Conservation (phyloP, 176 grass and related monocot genomes). For the Metroxylon sagu region DNA sequence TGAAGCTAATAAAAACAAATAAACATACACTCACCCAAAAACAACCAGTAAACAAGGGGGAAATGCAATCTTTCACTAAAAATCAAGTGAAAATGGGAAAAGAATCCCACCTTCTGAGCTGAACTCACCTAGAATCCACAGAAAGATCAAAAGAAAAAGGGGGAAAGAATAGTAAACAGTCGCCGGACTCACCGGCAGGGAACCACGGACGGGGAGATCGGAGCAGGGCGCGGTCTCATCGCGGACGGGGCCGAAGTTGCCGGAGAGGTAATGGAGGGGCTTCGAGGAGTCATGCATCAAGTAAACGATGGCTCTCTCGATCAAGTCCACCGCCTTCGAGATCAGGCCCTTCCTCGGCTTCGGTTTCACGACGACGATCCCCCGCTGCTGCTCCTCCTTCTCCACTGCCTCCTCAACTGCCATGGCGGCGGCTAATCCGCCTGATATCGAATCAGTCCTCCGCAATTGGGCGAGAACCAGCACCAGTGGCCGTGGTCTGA, state of each 20-base stretch:
- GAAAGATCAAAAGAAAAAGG: neutral
- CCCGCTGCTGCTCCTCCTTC: neutral
- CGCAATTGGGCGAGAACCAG: too few species aligned
- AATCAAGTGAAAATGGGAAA: too few species aligned
- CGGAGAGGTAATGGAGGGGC: slow-evolving; percentile 73
- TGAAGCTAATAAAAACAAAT: too few species aligned
- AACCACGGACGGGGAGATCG: slow-evolving; percentile 53
- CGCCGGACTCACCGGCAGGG: slow-evolving; percentile 43
- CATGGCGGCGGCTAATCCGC: slow-evolving; percentile 24
- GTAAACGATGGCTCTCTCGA: slow-evolving; percentile 49
- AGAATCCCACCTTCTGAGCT: too few species aligned
- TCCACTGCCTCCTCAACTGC: slow-evolving; percentile 10
- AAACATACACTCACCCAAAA: too few species aligned
- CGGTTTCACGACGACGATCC: slow-evolving; percentile 41
- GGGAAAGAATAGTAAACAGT: neutral
- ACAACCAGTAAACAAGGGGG: too few species aligned
- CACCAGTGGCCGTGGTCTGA: too few species aligned
- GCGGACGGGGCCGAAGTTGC: slow-evolving; percentile 64
- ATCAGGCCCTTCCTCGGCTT: slow-evolving; percentile 47
- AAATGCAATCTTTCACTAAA: too few species aligned
- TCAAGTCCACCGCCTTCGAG: slow-evolving; percentile 55
- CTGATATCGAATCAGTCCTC: too few species aligned
- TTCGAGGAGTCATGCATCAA: slow-evolving; percentile 46
- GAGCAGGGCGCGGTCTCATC: slow-evolving; percentile 69
- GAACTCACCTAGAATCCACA: too few species aligned